Conservation (phyloP, 805 yeast species). For the Pichia deserticola region DNA sequence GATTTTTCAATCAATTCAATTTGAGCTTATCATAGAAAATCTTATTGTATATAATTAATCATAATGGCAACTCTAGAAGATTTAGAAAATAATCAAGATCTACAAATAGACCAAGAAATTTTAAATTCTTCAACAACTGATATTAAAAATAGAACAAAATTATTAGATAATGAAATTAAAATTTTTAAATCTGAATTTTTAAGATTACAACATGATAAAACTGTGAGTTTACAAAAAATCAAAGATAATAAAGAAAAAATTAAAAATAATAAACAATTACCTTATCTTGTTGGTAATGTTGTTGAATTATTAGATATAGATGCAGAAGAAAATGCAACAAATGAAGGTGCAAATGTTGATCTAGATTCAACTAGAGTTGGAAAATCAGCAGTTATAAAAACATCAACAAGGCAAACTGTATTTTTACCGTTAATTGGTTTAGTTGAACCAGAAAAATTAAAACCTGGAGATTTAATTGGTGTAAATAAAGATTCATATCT, state of each 20-base stretch:
- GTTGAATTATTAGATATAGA: conserved; percentile 88
- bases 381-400: conserved; percentile 96
- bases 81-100: conserved; percentile 48
- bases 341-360: conserved; percentile 94
- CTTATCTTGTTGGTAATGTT: conserved; percentile 93
- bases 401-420: conserved; percentile 96
- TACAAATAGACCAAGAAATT: conserved; percentile 77
- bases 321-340: conserved; percentile 72
- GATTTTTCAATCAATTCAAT: too few relatives aligned
- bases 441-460: conserved; percentile 83
- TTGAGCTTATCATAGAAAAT: too few relatives aligned
- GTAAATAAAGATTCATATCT: conserved; percentile 95
- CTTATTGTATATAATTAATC: neutral
- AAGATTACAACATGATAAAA: conserved; percentile 85
- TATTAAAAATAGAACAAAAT: conserved; percentile 73
- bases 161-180: conserved; percentile 91
- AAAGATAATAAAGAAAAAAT: conserved; percentile 95
- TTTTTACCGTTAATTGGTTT: conserved; percentile 92
- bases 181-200: conserved; percentile 90
- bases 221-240: conserved; percentile 86
- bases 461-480: conserved; percentile 97
- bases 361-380: conserved; percentile 86
- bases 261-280: conserved; percentile 90
- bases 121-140: conserved; percentile 71
- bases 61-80: conserved; percentile 82